These are phyloP conservation scores for Yamagishiella unicocca DNA, from an alignment of 139 green algal species.

Conservation along the genomic window DNA sequence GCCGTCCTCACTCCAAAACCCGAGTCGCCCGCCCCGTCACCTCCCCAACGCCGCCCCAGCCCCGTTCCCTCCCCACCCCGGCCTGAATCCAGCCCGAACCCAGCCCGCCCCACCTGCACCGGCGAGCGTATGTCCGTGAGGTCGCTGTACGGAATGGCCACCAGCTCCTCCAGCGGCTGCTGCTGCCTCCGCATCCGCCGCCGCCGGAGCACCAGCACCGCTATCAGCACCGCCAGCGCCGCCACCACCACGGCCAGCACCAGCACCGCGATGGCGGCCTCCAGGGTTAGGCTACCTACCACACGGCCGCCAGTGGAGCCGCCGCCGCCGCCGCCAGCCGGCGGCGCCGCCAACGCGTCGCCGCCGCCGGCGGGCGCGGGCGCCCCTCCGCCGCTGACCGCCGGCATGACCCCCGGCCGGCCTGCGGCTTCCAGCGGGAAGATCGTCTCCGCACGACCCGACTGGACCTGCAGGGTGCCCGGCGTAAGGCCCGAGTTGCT, in stretches of 20 bases:
- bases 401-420: background rate
- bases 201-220: background rate
- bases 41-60: no score
- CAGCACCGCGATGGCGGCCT: background rate
- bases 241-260: background rate
- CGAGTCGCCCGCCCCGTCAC: no score
- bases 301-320: background rate
- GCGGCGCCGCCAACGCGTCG: no score
- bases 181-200: background rate
- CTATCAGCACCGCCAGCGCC: background rate
- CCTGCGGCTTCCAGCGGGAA: background rate
- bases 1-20: no score
- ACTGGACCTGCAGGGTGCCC: background rate
- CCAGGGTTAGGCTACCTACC: background rate
- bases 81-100: no score
- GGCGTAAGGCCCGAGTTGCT: background rate
- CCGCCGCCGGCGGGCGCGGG: background rate
- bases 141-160: background rate
- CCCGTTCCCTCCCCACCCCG: no score
- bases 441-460: background rate
- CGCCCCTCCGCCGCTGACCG: background rate
- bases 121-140: slow-evolving; percentile 25
- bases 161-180: slow-evolving; percentile 32
- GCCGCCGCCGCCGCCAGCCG: background rate
- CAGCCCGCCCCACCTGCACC: background rate